Evolutionary conservation across 345 rosid species (phyloP).

Genomic region (Abelmoschus esculentus): DNA sequence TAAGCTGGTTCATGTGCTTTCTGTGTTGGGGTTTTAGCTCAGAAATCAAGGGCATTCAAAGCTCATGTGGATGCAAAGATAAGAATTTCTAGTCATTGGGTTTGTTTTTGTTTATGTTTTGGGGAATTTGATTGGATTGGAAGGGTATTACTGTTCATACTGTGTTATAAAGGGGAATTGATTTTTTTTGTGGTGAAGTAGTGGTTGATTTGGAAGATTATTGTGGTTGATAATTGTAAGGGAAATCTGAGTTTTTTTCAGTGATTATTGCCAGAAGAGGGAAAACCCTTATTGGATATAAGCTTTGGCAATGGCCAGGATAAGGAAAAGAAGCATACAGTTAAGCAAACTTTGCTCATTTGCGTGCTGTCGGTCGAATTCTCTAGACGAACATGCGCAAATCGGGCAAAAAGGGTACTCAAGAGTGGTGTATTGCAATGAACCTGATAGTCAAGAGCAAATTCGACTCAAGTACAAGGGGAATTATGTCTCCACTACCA

Average conservation of each 20-base stretch:
- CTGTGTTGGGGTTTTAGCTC: slow-evolving; percentile 8
- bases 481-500: slow-evolving; percentile 83
- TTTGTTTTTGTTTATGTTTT: not conserved
- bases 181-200: not conserved
- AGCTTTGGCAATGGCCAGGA: slow-evolving; percentile 29
- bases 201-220: not conserved
- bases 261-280: slow-evolving; percentile 8
- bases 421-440: slow-evolving; percentile 83
- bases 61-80: slow-evolving; percentile 11
- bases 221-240: slow-evolving; percentile 13
- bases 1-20: not conserved
- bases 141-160: slow-evolving; percentile 1
- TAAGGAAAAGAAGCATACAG: slow-evolving; percentile 29
- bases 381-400: slow-evolving; percentile 41
- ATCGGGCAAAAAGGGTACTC: slow-evolving; percentile 71
- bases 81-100: slow-evolving; percentile 3
- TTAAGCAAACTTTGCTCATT: slow-evolving; percentile 61
- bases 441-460: slow-evolving; percentile 58
- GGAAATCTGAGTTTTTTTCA: slow-evolving; percentile 10
- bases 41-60: slow-evolving; percentile 12
- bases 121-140: slow-evolving; percentile 9
- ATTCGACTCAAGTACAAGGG: slow-evolving; percentile 51
- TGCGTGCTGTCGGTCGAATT: slow-evolving; percentile 37
- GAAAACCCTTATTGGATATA: slow-evolving; percentile 7
- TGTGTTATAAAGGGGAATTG: not conserved